These are phyloP conservation scores for Incumbomyces lentus DNA, from an alignment of 2,329 filamentous ascomycete genomes.

Conservation along the genomic window DNA sequence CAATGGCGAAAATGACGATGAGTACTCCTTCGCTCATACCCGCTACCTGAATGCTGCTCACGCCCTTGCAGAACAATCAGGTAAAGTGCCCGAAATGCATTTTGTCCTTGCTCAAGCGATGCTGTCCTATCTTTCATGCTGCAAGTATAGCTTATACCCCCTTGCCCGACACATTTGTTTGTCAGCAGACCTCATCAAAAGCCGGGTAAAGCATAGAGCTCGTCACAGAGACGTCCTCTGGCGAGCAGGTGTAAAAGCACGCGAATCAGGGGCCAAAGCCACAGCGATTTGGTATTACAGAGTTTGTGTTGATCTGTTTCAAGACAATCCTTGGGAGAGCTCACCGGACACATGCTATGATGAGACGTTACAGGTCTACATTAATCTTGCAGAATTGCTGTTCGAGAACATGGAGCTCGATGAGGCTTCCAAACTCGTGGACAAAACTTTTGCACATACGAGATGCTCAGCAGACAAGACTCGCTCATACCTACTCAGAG, in stretches of 20 bases:
- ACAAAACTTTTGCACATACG: conserved; percentile 59
- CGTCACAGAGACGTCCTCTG: conserved; percentile 67
- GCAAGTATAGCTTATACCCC: conserved; percentile 56
- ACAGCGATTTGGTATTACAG: conserved; percentile 76
- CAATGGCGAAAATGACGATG: conserved; percentile 72
- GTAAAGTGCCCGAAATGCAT: conserved; percentile 59
- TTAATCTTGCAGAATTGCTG: conserved; percentile 71
- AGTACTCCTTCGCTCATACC: conserved; percentile 81
- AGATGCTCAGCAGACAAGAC: conserved; percentile 68
- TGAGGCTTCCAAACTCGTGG: conserved; percentile 58
- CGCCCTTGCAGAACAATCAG: conserved; percentile 56
- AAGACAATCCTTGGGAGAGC: conserved; percentile 65
- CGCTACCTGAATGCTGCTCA: conserved; percentile 69
- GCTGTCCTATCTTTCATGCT: conserved; percentile 56
- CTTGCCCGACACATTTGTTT: conserved; percentile 74
- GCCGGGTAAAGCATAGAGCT: conserved; percentile 48
- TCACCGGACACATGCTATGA: conserved; percentile 67
- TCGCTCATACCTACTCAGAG: conserved; percentile 72
- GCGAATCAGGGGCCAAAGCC: conserved; percentile 70
- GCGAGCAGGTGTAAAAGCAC: conserved; percentile 65
- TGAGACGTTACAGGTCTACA: conserved; percentile 71
- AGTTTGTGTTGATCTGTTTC: conserved; percentile 66
- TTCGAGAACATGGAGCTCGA: conserved; percentile 65
- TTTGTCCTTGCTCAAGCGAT: conserved; percentile 77
- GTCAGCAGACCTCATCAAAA: conserved; percentile 63